These are phyloP conservation scores for Ustilago lituana DNA, from an alignment of 1,284 basidiomycete species.

Conservation along the genomic window DNA sequence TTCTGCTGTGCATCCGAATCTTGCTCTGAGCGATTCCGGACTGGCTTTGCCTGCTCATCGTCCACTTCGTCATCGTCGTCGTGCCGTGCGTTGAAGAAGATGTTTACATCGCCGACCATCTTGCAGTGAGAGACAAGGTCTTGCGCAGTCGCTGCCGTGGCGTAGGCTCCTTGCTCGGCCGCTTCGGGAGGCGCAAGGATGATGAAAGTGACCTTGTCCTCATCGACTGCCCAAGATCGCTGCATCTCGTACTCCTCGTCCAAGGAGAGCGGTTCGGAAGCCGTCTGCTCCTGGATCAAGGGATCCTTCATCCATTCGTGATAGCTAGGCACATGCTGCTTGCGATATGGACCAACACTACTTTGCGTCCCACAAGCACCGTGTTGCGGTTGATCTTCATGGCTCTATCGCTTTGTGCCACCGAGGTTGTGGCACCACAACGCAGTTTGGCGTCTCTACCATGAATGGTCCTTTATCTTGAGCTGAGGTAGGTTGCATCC, in stretches of 20 bases:
- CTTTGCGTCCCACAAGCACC: conserved; percentile 74
- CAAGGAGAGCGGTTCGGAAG: conserved; percentile 83
- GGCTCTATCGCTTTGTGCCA: not conserved
- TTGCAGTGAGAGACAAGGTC: conserved; percentile 55
- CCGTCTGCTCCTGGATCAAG: conserved; percentile 80
- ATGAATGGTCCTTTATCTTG: too few relatives aligned
- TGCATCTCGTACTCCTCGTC: conserved; percentile 94
- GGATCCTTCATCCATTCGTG: conserved; percentile 89
- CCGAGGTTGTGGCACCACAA: too few relatives aligned
- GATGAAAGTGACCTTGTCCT: conserved; percentile 94
- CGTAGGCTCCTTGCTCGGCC: not conserved
- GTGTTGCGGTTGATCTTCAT: conserved; percentile 77
- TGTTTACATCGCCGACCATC: conserved; percentile 93
- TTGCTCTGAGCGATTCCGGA: too few relatives aligned
- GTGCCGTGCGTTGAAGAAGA: conserved; percentile 73
- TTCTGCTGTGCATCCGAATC: not conserved
- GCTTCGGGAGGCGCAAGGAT: conserved; percentile 71
- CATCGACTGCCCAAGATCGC: conserved; percentile 83
- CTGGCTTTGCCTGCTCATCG: too few relatives aligned
- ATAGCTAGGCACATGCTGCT: conserved; percentile 70
- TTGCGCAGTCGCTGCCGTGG: conserved; percentile 10
- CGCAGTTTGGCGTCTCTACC: too few relatives aligned
- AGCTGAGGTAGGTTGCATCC: too few relatives aligned
- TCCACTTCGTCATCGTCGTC: conserved; percentile 56
- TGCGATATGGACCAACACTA: conserved; percentile 77